Percentiles rank a stretch among this genome's conserved stretches.
phyloP scores from a whole-genome alignment of 1,139 yeast genomes.

The Debaryomycetaceae sp. region DNA sequence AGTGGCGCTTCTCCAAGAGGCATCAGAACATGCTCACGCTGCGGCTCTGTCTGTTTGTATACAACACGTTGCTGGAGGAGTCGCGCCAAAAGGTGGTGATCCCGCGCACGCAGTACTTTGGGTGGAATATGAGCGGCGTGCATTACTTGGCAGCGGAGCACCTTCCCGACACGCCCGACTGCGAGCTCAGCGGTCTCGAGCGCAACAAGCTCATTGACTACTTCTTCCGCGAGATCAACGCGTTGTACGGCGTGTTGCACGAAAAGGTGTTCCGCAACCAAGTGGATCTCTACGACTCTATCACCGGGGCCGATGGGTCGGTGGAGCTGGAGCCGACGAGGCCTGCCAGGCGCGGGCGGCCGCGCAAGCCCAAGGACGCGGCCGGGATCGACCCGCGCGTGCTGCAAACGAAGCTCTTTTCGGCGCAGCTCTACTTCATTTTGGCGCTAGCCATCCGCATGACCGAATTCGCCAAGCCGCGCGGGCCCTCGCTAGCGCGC shows the following conservation, averaged over 20 bases:
- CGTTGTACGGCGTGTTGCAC: constrained; percentile 51
- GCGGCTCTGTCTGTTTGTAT: constrained; percentile 39
- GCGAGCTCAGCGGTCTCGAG: constrained; percentile 11
- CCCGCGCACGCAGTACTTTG: constrained; percentile 59
- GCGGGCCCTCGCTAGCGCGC: constrained; percentile 28
- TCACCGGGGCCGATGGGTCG: background rate
- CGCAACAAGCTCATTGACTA: constrained; percentile 27
- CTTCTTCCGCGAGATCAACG: constrained; percentile 50
- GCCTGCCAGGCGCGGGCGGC: constrained; percentile 2
- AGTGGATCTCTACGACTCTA: constrained; percentile 27
- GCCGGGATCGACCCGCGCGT: constrained; percentile 20
- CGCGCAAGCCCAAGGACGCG: constrained; percentile 3
- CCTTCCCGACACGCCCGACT: constrained; percentile 32
- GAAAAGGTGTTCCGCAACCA: constrained; percentile 54
- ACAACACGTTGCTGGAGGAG: constrained; percentile 34
- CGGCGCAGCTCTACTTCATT: constrained; percentile 48
- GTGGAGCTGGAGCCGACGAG: constrained; percentile 9
- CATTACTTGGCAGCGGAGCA: constrained; percentile 42
- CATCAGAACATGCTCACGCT: constrained; percentile 46
- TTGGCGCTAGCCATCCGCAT: constrained; percentile 53
- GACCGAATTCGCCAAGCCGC: constrained; percentile 40
- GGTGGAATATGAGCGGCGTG: constrained; percentile 64
- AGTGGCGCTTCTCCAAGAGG: constrained; percentile 50
- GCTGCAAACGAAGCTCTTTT: constrained; percentile 44
- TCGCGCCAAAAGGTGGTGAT: constrained; percentile 34